A percentile compares a stretch with the other conserved stretches of the same genome.
These are phyloP conservation scores for Hevea brasiliensis DNA, from an alignment of 345 rosid species.

Conservation along the genomic window DNA sequence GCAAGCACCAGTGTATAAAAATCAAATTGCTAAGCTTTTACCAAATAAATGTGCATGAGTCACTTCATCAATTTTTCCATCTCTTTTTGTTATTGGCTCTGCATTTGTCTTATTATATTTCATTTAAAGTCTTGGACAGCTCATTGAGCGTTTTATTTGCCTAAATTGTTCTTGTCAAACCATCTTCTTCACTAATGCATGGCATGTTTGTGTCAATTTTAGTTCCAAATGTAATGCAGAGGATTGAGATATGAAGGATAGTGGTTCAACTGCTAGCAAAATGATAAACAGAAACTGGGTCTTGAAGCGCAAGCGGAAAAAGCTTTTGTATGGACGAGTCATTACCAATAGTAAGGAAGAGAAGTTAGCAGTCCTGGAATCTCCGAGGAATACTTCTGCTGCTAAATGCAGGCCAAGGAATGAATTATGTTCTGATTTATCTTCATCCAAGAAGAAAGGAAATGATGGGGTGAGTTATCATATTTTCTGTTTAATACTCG, in stretches of 20 bases:
- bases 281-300: constrained; percentile 87
- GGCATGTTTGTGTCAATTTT: constrained; percentile 16
- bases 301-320: constrained; percentile 95
- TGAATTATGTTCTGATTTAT: constrained; percentile 48
- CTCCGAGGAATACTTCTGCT: constrained; percentile 49
- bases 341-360: constrained; percentile 61
- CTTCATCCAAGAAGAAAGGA: constrained; percentile 83
- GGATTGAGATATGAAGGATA: constrained; percentile 51
- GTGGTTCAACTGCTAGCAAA: constrained; percentile 55
- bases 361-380: constrained; percentile 42
- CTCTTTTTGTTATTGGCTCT: no score
- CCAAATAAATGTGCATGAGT: no score
- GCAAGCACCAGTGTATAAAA: no score
- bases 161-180: no score
- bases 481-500: constrained; percentile 13
- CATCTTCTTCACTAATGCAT: no score
- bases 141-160: no score
- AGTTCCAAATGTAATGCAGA: constrained; percentile 26
- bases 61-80: no score
- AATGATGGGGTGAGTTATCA: constrained; percentile 78
- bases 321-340: constrained; percentile 63
- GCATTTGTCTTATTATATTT: no score
- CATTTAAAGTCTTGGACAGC: no score
- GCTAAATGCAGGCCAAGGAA: constrained; percentile 49
- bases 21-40: no score